These are phyloP conservation scores for Cladosporium velox DNA, from an alignment of 2,329 filamentous ascomycete species.

Conservation along the genomic window DNA sequence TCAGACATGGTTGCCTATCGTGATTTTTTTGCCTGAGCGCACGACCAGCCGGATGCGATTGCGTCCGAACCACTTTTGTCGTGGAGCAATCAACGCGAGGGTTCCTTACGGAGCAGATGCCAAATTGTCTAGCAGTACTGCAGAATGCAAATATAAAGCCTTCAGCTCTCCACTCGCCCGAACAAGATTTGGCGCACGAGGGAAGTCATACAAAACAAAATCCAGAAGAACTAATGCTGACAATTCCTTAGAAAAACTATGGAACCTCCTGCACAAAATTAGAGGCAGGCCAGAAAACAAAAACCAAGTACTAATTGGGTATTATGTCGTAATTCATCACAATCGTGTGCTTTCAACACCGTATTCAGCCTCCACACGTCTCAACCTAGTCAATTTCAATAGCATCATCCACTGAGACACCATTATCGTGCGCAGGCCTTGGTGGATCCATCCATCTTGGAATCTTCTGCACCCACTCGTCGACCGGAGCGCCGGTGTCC, in stretches of 20 bases:
- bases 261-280: background rate
- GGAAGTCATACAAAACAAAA: background rate
- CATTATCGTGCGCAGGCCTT: background rate
- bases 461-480: background rate
- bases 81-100: background rate
- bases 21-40: background rate
- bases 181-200: background rate
- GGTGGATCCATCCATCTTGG: background rate
- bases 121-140: no score
- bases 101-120: background rate
- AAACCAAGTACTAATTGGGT: background rate
- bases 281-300: background rate
- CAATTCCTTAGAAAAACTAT: no score
- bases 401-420: background rate
- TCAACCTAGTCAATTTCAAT: background rate
- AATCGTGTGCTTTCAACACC: background rate
- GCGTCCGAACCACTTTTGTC: background rate
- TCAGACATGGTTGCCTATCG: background rate
- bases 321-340: background rate
- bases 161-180: background rate
- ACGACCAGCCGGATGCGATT: background rate
- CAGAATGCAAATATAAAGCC: background rate
- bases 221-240: no score
- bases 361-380: background rate
- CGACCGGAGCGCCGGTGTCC: background rate